A percentile compares a stretch with the other conserved stretches of the same genome.
These are phyloP conservation scores for Fusarium sp. DNA, from an alignment of 2,329 filamentous ascomycete genomes.

Conservation along the genomic window DNA sequence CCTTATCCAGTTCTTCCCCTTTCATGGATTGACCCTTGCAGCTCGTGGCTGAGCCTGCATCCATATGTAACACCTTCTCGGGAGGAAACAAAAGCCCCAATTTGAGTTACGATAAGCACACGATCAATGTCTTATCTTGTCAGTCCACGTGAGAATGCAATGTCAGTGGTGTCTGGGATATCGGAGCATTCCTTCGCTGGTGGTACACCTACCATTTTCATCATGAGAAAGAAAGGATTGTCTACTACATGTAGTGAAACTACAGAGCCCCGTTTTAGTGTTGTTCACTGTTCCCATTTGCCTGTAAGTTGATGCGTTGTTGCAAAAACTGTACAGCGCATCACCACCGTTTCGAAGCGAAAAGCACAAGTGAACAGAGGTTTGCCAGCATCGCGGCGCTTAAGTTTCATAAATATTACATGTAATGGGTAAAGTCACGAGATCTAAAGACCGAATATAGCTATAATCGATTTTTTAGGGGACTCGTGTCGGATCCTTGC, in stretches of 20 bases:
- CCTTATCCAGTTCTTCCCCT: slow-evolving; percentile 4
- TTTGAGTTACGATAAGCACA: not conserved
- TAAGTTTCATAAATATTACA: not conserved
- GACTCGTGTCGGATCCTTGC: not conserved
- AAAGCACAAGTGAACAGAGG: not conserved
- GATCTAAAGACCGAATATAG: not conserved
- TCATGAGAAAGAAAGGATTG: too few relatives aligned
- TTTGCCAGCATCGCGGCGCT: not conserved
- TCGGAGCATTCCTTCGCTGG: not conserved
- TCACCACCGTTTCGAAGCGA: not conserved
- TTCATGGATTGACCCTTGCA: not conserved
- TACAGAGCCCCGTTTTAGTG: not conserved
- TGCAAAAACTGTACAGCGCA: not conserved
- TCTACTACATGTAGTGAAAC: too few relatives aligned
- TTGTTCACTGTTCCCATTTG: not conserved
- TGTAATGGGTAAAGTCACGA: not conserved
- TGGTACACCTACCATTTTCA: not conserved
- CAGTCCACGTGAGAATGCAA: too few relatives aligned
- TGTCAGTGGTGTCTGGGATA: not conserved
- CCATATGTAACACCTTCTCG: not conserved
- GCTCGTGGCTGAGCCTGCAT: not conserved
- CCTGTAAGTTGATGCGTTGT: not conserved
- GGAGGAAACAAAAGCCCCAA: not conserved
- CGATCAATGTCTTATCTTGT: not conserved
- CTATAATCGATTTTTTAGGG: not conserved